Percentiles rank a stretch among this genome's conserved stretches.
These are phyloP conservation scores for Pythium folliculosum DNA, from an alignment of 352 stramenopile genomes.

Conservation along the genomic window DNA sequence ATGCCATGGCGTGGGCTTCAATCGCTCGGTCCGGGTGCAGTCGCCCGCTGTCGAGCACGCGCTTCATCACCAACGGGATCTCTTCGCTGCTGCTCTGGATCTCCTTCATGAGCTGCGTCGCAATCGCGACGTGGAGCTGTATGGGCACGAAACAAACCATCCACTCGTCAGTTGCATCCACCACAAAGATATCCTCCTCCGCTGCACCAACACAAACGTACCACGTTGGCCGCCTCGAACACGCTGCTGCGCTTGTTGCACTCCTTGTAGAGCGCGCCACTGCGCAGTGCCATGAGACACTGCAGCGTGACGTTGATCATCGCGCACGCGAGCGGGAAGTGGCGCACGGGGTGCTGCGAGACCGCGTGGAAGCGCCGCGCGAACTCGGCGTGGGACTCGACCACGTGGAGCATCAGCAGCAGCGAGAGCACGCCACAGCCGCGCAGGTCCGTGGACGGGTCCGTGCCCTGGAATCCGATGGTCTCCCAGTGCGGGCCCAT, in stretches of 20 bases:
- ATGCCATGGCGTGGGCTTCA: conserved; percentile 18
- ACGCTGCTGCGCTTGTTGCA: conserved; percentile 61
- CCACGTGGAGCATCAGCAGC: conserved; percentile 81
- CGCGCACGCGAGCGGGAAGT: conserved; percentile 75
- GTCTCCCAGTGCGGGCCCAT: conserved; percentile 83
- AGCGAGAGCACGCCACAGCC: conserved; percentile 84
- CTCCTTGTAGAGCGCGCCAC: conserved; percentile 46
- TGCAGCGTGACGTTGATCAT: conserved; percentile 81
- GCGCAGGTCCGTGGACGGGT: conserved; percentile 88
- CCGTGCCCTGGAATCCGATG: conserved; percentile 88
- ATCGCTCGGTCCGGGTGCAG: conserved; percentile 43
- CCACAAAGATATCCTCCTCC: not conserved
- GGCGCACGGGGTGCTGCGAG: conserved; percentile 54
- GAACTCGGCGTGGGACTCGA: conserved; percentile 64
- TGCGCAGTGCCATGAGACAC: conserved; percentile 65
- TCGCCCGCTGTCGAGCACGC: conserved; percentile 49
- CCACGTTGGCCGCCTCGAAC: conserved; percentile 53
- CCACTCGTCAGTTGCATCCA: not conserved
- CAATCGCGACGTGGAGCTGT: conserved; percentile 52
- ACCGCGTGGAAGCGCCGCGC: conserved; percentile 47
- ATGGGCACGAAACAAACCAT: not conserved
- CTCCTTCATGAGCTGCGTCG: conserved; percentile 41
- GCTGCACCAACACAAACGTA: conserved; percentile 22
- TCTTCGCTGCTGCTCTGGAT: conserved; percentile 44
- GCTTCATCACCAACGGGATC: conserved; percentile 64